Evolutionary conservation across 1,284 basidiomycete species (phyloP), one percentile per base, ranked within the genome.

Genomic region (Cystobasidium sp.): DNA sequence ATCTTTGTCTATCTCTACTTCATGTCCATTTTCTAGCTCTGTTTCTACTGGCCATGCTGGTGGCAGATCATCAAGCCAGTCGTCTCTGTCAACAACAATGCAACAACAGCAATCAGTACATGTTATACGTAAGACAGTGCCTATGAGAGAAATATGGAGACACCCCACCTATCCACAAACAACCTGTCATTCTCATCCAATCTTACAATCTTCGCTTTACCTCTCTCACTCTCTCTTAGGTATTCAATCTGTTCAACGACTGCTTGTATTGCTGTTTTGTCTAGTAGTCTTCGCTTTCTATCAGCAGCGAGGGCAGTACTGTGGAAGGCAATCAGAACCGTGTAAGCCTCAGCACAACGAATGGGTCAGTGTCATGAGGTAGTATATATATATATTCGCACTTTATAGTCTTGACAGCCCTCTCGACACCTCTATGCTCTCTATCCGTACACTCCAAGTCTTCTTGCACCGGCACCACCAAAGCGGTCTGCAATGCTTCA

Each of bases 21-120:
- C 61, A n/a, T 72, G 12, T 64, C 55, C 47, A 5, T 31, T 31
- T 39, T 51, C 44, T n/a, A 43, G 22, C 55, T 43, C 65, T 37
- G 49, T 55, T 2, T 22, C 22, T 7, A 39, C 39, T 9, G 59
- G 69, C 69, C 69, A 72, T 41, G 18, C n/a, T 22, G 69, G 41
- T 1, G 69, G 69, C 7, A 72, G 49, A 22, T 64, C 62, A 18
- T 72, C 62, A 8, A 72, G 52, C 69, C 69, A 72, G 69, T 72
- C 59, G 41, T 72, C 69, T 65, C 69, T 72, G 62, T 22, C 6
- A 16, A 14, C n/a, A 18, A 20, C n/a, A 31, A 37, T 9, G 20
- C 31, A 39, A 24, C 18, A 4, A 24, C 6, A 39, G n/a, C 20
- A 24, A 16, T 18, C 37, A 5, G 10, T 49, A 24, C 44, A 53